Evolutionary conservation across 768 basidiomycete species (phyloP), one percentile per base, ranked within the genome.

Genomic region (Suillus clintonianus): DNA sequence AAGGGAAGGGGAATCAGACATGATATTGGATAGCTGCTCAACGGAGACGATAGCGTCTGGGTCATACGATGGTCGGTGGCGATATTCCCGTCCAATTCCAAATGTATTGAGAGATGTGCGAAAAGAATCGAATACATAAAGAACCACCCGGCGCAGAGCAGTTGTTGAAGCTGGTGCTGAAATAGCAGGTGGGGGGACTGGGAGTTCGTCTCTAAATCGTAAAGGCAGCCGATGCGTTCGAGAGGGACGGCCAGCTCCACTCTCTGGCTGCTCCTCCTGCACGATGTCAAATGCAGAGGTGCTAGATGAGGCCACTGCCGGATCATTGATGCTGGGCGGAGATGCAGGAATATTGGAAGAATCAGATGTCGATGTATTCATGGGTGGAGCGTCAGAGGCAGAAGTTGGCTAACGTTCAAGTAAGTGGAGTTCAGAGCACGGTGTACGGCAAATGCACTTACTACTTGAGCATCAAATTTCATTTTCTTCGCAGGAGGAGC

Each of bases 81-180:
- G 62, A 54, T 71, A 69, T 19, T 69, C 65, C 1, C 64, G 39
- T 7, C 60, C 43, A 8, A 69, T 55, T 1, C 68, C 63, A 63
- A 71, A 71, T 45, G 27, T 41, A 57, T 71, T 70, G 4, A 64
- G 43, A 9, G 36, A 32, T n/a, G 69, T 68, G 2, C 51, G 64
- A 48, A 70, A 45, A 2, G 61, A 57, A 53, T 71, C 67, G 2
- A 54, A 67, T 0, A 71, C 64, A 62, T 66, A 59, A 7, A 67
- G 62, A 39, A 69, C 56, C 8, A 69, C 58, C 13, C 41, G 36
- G n/a, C 24, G 58, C 32, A 62, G 58, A 10, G n/a, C 10, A 4
- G 61, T 24, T 32, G 34, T n/a, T 43, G 65, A n/a, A 48, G 24
- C 5, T 34, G 39, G 55, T 13, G n/a, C 45, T 30, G 22, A 32